Percentiles rank a stretch among this genome's conserved stretches.
phyloP scores from a whole-genome alignment of 495 filamentous ascomycete species.

The Tuber magnatum region DNA sequence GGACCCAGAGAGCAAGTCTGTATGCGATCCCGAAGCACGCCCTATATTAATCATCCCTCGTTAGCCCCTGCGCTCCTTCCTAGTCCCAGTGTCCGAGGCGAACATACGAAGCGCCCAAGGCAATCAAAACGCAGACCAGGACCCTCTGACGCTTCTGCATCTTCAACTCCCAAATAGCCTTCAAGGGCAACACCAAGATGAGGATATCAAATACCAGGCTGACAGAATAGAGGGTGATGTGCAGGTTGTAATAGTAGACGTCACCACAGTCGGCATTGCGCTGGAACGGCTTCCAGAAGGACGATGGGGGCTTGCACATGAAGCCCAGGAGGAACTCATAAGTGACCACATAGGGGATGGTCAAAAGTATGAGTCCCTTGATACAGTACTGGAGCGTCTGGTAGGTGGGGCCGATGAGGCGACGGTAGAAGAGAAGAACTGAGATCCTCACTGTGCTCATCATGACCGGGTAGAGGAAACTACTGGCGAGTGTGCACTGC shows the following conservation, averaged over 20 bases:
- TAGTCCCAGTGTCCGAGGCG: not conserved
- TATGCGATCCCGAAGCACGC: constrained; percentile 3
- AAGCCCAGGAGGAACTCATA: constrained; percentile 2
- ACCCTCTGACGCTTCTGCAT: not conserved
- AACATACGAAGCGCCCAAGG: constrained; percentile 1
- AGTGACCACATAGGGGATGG: constrained; percentile 7
- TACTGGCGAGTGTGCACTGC: constrained; percentile 6
- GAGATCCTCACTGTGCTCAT: constrained; percentile 2
- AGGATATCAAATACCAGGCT: constrained; percentile 5
- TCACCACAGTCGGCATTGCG: not conserved
- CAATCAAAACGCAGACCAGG: constrained; percentile 1
- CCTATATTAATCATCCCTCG: not conserved
- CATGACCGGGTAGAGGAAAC: constrained; percentile 3
- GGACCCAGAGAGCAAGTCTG: constrained; percentile 5
- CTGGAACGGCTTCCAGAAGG: constrained; percentile 9
- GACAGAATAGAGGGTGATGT: not conserved
- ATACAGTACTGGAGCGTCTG: constrained; percentile 1
- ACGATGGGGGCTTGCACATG: constrained; percentile 5
- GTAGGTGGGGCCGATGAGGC: constrained; percentile 6
- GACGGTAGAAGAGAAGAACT: constrained; percentile 10
- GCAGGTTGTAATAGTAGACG: constrained; percentile 5
- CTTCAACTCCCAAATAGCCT: constrained; percentile 6
- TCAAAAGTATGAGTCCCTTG: not conserved
- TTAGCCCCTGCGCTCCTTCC: not conserved
- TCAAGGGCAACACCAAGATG: constrained; percentile 9